Conservation (phyloP, 2,329 filamentous ascomycete species). For the Xylariaceae sp. region DNA sequence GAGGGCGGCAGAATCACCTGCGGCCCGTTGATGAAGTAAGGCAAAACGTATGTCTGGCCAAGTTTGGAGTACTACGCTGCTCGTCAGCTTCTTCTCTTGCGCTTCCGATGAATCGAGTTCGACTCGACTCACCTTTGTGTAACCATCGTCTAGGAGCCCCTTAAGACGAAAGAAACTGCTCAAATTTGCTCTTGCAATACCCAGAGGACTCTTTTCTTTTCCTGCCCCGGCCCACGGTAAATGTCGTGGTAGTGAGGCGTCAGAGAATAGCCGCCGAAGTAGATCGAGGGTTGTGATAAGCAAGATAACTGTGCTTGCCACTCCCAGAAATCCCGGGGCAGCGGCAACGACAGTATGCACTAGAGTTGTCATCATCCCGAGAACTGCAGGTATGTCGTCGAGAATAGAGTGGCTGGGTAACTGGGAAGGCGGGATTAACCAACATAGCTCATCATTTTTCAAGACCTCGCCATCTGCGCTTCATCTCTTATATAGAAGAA, state of each 20-base stretch:
- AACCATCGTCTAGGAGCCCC: conserved; percentile 29
- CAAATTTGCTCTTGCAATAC: conserved; percentile 28
- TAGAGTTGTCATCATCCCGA: conserved; percentile 9
- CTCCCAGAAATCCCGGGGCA: conserved; percentile 1
- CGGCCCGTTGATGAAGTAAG: conserved; percentile 32
- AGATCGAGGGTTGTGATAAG: conserved; percentile 20
- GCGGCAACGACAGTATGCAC: background rate
- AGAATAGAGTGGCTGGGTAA: background rate
- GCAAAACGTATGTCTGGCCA: conserved; percentile 29
- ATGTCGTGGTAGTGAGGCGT: conserved; percentile 21
- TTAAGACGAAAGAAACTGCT: conserved; percentile 27
- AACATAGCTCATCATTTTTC: background rate
- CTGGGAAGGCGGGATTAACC: background rate
- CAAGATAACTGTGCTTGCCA: conserved; percentile 6
- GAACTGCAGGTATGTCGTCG: background rate
- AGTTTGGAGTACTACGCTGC: conserved; percentile 30
- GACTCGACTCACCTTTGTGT: conserved; percentile 24
- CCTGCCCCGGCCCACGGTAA: conserved; percentile 28
- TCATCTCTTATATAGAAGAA: background rate
- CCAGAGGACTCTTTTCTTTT: conserved; percentile 7
- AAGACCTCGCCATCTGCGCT: background rate
- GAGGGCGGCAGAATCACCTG: conserved; percentile 33
- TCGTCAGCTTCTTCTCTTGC: background rate
- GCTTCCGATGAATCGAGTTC: background rate
- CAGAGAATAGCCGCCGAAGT: conserved; percentile 26